phyloP scores from a whole-genome alignment of 192 early-diverging fungal species.

The Thamnidium elegans region DNA sequence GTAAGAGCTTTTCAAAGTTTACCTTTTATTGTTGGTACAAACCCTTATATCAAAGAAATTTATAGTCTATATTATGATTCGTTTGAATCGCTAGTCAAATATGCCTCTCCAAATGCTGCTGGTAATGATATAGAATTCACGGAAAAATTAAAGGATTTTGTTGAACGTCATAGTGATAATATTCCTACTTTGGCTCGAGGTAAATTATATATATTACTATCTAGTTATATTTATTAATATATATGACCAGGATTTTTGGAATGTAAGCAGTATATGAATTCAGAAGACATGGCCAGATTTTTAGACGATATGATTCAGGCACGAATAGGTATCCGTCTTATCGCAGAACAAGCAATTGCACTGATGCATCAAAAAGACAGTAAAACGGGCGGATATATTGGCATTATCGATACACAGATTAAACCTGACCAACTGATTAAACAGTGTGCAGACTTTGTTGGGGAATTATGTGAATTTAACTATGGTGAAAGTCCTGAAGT shows the following conservation, averaged over 20 bases:
- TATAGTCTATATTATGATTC: conserved; percentile 81
- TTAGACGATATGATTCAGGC: conserved; percentile 87
- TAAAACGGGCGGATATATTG: conserved; percentile 60
- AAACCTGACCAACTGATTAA: conserved; percentile 64
- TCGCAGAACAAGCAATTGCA: conserved; percentile 89
- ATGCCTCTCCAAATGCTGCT: conserved; percentile 57
- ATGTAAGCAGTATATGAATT: conserved; percentile 84
- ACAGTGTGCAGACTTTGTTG: conserved; percentile 67
- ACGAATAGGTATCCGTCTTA: conserved; percentile 86
- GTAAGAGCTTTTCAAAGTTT: conserved; percentile 85
- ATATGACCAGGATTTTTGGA: conserved; percentile 72
- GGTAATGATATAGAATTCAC: conserved; percentile 67
- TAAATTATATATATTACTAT: conserved; percentile 14
- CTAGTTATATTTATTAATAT: neutral
- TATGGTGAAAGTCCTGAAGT: conserved; percentile 79
- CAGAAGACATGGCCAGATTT: conserved; percentile 64
- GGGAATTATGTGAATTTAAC: conserved; percentile 88
- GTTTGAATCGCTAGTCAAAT: conserved; percentile 64
- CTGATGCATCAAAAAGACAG: conserved; percentile 52
- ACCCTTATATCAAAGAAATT: conserved; percentile 84
- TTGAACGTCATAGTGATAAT: conserved; percentile 76
- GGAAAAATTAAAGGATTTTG: conserved; percentile 65
- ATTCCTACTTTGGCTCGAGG: conserved; percentile 89
- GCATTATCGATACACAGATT: conserved; percentile 80
- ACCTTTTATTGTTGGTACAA: conserved; percentile 95